These are phyloP conservation scores for Monosporascus sp. DNA, from an alignment of 2,329 filamentous ascomycete genomes.

Conservation along the genomic window DNA sequence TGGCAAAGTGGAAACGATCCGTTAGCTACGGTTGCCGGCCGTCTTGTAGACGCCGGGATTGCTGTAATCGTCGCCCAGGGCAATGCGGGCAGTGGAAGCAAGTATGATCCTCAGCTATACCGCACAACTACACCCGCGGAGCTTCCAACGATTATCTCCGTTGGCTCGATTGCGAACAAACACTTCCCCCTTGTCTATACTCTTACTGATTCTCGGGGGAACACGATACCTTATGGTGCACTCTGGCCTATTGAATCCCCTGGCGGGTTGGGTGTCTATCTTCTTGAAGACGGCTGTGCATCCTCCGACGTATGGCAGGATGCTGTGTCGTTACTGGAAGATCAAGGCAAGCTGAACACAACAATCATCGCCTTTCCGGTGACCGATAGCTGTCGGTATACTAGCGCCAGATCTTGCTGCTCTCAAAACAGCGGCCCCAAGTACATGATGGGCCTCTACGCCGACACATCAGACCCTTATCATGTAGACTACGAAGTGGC, in stretches of 20 bases:
- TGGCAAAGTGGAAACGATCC: conserved; percentile 8
- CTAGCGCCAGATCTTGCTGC: conserved; percentile 7
- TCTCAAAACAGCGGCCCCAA: not conserved
- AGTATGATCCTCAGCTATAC: conserved; percentile 10
- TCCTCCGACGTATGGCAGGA: conserved; percentile 7
- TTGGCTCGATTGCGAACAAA: conserved; percentile 14
- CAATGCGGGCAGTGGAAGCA: conserved; percentile 12
- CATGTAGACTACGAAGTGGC: conserved; percentile 11
- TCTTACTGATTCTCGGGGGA: conserved; percentile 10
- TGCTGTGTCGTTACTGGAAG: conserved; percentile 5
- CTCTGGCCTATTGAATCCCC: conserved; percentile 13
- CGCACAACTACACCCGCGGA: conserved; percentile 12
- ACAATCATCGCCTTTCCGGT: conserved; percentile 13
- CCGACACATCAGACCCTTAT: conserved; percentile 8
- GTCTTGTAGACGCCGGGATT: conserved; percentile 10
- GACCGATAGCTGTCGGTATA: conserved; percentile 9
- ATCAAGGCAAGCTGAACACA: conserved; percentile 8
- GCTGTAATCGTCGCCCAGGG: conserved; percentile 16
- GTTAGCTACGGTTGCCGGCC: conserved; percentile 6
- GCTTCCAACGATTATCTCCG: conserved; percentile 11
- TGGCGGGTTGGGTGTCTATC: conserved; percentile 7
- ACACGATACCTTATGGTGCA: conserved; percentile 10
- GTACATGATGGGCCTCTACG: conserved; percentile 12
- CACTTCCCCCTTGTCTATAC: conserved; percentile 13
- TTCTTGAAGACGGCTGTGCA: conserved; percentile 9